Base-by-base conservation (phyloP, 805 yeast genomes). In the Candida sphagnicola region DNA sequence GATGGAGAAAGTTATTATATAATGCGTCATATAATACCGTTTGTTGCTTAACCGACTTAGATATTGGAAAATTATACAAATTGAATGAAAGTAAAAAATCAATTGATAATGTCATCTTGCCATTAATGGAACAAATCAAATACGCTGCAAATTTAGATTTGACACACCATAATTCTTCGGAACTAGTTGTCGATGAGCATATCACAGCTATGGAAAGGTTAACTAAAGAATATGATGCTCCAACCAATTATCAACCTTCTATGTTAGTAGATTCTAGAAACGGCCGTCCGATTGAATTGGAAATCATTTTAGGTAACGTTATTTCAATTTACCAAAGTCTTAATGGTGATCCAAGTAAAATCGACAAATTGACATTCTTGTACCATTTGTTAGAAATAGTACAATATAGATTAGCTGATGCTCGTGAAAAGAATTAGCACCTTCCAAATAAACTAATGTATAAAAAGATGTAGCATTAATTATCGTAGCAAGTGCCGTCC, bases 1-100 rank as follows among this genome's bases (percentile, higher is more conserved):
- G 95, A 47, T 82, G 85, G 78, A 62, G 70, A 40, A 85, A 85
- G 55, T 67, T 85, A 44, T 70, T 85, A 11, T 84, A 83, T 62
- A 85, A 84, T 55, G 80, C 85, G 15, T 63, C 82, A 1, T 65
- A 79, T 53, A 85, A 85, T 61, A 72, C 89, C 5, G 60, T 75
- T 4, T 59, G 65, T 25, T 49, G 59, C 10, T 49, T 61, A 39
- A 56, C 57, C 16, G 49, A 52, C 30, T 42, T 50, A 26, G 67
- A 59, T 35, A 56, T 53, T 11, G 64, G 64, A 10, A 49, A 53
- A 5, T 31, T 61, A 70, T 82, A 43, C 77, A 35, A 36, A 11
- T 28, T 31, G 12, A 34, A 37, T 34, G 54, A 53, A 15, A 37
- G 43, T 4, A 43, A 41, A 15, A 59, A 56, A 1, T 54, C 54